Base-by-base conservation (phyloP, 306 rosid genomes). In the Comarum palustre region DNA sequence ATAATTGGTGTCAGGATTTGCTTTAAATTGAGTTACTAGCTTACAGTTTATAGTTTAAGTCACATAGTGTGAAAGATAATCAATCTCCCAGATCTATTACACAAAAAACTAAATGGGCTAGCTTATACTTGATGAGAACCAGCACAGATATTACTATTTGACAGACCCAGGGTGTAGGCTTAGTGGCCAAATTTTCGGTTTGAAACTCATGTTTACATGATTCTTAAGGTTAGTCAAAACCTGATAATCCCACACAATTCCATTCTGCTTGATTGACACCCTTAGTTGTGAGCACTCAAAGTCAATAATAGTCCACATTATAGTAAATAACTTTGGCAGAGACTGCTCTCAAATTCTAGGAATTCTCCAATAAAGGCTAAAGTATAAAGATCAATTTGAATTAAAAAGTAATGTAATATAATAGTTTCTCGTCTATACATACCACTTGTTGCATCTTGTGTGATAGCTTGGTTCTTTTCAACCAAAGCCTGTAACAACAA, bases 401-500 rank as follows among this genome's bases (percentile, higher is more conserved):
- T 39, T 24, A 8, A 39, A 54, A 38, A 15, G 29, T 71, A 54
- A 54, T 2, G 14, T 61, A 16, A 0, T 15, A 15, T 0, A 38
- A 54, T 20, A 4, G 36, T 39, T 38, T 38, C 46, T 25, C 39
- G 59, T 76, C 6, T 54, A 31, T 45, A 75, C 83, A 34, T 82
- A 93, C 92, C 93, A 77, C 77, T 81, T 7, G 83, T 51, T 58
- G 76, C 14, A 31, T 61, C 75, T 84, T 85, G 91, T 58, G 75
- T 76, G 63, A 86, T 78, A 55, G 88, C 85, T 66, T 88, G 90
- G 66, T 86, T 93, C 63, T 85, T 87, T 64, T 81, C 91, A 82
- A 86, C 75, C 58, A 89, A 77, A 84, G 90, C 96, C 97, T 93
- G 93, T 51, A 69, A 79, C 24, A 76, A 78, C 59, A 78, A 73